These are phyloP conservation scores for Linnemannia hyalina DNA, from an alignment of 192 early-diverging fungal genomes.

Conservation along the genomic window DNA sequence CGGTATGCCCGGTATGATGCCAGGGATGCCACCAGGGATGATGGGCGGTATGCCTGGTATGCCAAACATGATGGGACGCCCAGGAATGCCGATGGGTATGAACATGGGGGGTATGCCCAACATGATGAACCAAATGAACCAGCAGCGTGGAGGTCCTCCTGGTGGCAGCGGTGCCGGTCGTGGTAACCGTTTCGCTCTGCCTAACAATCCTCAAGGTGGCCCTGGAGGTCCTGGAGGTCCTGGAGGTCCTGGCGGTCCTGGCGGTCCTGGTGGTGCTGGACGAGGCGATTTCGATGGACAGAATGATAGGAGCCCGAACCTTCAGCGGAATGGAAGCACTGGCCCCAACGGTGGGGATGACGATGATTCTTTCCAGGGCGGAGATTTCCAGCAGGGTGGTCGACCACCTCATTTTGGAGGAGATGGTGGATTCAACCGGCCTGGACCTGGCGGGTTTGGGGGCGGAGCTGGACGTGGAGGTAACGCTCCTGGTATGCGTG, in stretches of 20 bases:
- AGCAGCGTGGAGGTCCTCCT: conserved; percentile 27
- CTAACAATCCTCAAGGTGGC: conserved; percentile 20
- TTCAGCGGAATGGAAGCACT: conserved; percentile 32
- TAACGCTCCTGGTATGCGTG: conserved; percentile 27
- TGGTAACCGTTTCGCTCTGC: conserved; percentile 28
- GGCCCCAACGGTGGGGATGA: conserved; percentile 6
- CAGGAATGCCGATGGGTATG: conserved; percentile 55
- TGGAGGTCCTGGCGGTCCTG: conserved; percentile 19
- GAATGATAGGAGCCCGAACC: conserved; percentile 34
- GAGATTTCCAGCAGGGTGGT: conserved; percentile 26
- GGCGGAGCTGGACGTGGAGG: conserved; percentile 39
- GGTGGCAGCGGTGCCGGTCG: conserved; percentile 47
- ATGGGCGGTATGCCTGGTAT: conserved; percentile 58
- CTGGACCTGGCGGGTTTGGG: conserved; percentile 21
- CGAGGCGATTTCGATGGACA: conserved; percentile 13
- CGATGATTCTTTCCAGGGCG: neutral
- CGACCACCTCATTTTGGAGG: conserved; percentile 23
- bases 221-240: conserved; percentile 30
- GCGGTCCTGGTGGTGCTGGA: conserved; percentile 22
- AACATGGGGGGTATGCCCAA: conserved; percentile 44
- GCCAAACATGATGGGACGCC: conserved; percentile 55
- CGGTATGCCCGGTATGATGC: conserved; percentile 60
- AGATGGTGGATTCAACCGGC: conserved; percentile 4
- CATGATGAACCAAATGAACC: conserved; percentile 56
- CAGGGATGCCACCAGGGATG: conserved; percentile 58